Evolutionary conservation across 768 basidiomycete genomes (phyloP).

Genomic region (Jaapia argillacea): DNA sequence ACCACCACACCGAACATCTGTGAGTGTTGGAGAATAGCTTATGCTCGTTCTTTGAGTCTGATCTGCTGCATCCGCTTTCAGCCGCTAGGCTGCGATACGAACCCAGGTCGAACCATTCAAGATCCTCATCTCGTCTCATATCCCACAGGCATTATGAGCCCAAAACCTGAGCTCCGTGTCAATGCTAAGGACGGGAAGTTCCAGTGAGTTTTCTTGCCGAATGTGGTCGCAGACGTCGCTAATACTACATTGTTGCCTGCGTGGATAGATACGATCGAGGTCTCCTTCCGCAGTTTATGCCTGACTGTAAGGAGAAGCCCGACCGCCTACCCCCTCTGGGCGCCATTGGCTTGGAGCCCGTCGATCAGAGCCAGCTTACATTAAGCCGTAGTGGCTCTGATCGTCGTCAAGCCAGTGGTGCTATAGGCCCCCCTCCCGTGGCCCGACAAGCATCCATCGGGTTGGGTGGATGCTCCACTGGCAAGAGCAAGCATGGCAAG

Average conservation of each 20-base stretch:
- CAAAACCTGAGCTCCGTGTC: constrained; percentile 75
- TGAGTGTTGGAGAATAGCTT: too few relatives aligned
- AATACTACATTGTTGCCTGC: neutral
- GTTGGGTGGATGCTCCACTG: constrained; percentile 51
- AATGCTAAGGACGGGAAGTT: constrained; percentile 84
- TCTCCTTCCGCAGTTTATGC: constrained; percentile 96
- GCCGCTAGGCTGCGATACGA: too few relatives aligned
- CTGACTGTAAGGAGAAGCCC: constrained; percentile 90
- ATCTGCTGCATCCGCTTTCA: too few relatives aligned
- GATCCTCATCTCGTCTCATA: constrained; percentile 72
- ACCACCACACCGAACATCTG: too few relatives aligned
- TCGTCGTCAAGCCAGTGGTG: constrained; percentile 39
- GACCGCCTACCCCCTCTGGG: constrained; percentile 83
- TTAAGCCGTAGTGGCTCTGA: constrained; percentile 60
- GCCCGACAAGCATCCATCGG: constrained; percentile 39
- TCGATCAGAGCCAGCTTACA: constrained; percentile 37
- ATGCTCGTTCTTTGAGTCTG: too few relatives aligned
- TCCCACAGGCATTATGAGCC: constrained; percentile 76
- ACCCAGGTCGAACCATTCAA: constrained; percentile 79
- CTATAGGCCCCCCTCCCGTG: constrained; percentile 27
- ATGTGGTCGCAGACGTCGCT: constrained; percentile 1
- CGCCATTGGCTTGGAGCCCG: constrained; percentile 82
- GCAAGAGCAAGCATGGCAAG: constrained; percentile 77
- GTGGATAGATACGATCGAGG: constrained; percentile 93
- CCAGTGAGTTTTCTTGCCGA: constrained; percentile 50